These are phyloP conservation scores for Alloteropsis angusta DNA, from an alignment of 202 grass and related monocot species.

Conservation along the genomic window DNA sequence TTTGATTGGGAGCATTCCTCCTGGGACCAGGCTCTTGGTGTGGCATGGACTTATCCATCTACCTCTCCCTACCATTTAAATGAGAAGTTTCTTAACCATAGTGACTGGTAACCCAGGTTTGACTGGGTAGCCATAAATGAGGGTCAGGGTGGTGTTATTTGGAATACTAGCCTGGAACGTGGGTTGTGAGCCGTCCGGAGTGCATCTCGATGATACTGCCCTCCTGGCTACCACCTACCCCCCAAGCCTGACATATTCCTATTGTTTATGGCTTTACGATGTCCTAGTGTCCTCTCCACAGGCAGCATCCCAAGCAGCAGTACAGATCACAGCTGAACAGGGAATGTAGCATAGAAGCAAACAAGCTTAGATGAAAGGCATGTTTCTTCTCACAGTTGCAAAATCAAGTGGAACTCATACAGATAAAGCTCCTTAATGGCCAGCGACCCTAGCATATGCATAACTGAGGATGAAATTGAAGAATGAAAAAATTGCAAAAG, in stretches of 20 bases:
- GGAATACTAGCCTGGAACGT: not conserved
- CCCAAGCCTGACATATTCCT: too few species aligned
- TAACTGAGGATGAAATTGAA: constrained; percentile 11
- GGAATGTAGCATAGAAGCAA: not conserved
- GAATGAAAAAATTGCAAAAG: not conserved
- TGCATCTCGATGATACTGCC: too few species aligned
- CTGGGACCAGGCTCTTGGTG: not conserved
- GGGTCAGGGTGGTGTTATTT: not conserved
- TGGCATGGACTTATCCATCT: not conserved
- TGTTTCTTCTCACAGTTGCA: not conserved
- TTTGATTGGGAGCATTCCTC: not conserved
- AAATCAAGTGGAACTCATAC: not conserved
- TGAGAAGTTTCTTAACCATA: not conserved
- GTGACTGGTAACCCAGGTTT: not conserved
- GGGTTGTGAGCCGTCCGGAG: not conserved
- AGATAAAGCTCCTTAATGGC: not conserved
- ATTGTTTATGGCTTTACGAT: not conserved
- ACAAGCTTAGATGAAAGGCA: not conserved
- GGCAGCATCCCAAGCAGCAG: not conserved
- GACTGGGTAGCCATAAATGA: not conserved
- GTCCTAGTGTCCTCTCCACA: not conserved
- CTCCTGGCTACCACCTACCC: too few species aligned
- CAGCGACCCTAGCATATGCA: not conserved
- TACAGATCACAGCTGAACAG: not conserved
- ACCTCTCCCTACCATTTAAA: not conserved